phyloP scores from a whole-genome alignment of 2,329 filamentous ascomycete species.

The Nannizziopsis arthrosporioides region DNA sequence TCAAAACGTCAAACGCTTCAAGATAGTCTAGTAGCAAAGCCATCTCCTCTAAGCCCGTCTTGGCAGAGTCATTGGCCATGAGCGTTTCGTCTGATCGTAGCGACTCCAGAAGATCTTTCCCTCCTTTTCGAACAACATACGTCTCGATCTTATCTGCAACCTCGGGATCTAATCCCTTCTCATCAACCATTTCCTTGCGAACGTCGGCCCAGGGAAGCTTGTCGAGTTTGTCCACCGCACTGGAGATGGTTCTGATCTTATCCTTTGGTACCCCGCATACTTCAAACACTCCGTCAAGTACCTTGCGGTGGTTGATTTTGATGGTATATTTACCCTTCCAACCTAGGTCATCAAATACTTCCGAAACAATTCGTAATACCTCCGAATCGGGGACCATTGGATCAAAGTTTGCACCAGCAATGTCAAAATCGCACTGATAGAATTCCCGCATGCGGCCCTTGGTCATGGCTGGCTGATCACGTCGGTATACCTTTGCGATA shows the following conservation, averaged over 20 bases:
- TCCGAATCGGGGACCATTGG: slow-evolving; percentile 88
- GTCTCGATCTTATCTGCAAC: slow-evolving; percentile 80
- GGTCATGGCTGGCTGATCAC: slow-evolving; percentile 73
- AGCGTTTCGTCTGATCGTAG: slow-evolving; percentile 58
- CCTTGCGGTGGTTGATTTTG: slow-evolving; percentile 91
- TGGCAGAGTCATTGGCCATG: slow-evolving; percentile 59
- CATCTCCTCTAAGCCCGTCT: slow-evolving; percentile 72
- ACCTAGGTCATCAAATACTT: slow-evolving; percentile 71
- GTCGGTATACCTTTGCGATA: slow-evolving; percentile 80
- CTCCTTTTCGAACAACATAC: slow-evolving; percentile 68
- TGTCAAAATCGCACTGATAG: slow-evolving; percentile 95
- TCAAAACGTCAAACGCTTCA: slow-evolving; percentile 59
- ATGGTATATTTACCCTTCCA: slow-evolving; percentile 68
- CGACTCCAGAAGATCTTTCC: slow-evolving; percentile 59
- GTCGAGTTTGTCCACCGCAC: slow-evolving; percentile 90
- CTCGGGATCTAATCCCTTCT: slow-evolving; percentile 66
- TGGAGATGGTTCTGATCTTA: slow-evolving; percentile 80
- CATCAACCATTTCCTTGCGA: slow-evolving; percentile 81
- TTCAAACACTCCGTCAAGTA: slow-evolving; percentile 82
- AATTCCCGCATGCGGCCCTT: slow-evolving; percentile 93
- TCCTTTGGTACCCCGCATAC: slow-evolving; percentile 79
- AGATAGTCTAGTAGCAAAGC: slow-evolving; percentile 70
- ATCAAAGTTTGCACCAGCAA: slow-evolving; percentile 69
- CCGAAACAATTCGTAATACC: slow-evolving; percentile 69
- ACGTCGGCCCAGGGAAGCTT: slow-evolving; percentile 87